Base-by-base conservation (phyloP, 2,329 filamentous ascomycete species). In the Trichoderma sp. region DNA sequence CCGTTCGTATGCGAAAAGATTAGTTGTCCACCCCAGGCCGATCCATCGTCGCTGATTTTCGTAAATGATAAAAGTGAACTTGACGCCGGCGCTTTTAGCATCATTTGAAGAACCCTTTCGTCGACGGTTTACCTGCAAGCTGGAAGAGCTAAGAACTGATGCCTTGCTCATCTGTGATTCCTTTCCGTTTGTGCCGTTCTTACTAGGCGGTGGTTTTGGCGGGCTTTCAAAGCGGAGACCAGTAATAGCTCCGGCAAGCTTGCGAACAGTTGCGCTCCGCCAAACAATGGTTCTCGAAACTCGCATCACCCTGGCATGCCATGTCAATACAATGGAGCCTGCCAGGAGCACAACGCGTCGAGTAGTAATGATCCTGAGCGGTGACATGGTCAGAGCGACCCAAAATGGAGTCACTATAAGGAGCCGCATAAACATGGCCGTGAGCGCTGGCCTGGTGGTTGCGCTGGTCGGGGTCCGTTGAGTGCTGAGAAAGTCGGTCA, bases 11-110 rank as follows among this genome's bases (percentile, higher is more conserved):
- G 93, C 89, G 71, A 99, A 93, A 70, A 99, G 83, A 45, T 90
- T 96, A 2, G 90, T 90, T 0, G 95, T 98, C 94, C 95, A 99
- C 0, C 95, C 95, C 13, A 99, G 86, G 1, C 94, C 94, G 4
- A 99, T 82, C 95, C 95, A 99, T 63, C 95, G 88, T 50, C 95
- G 87, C 78, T 99, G 95, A 73, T 99, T 99, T 78, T 99, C 95
- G 75, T 94, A 98, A 2, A 99, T 85, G 57, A 95, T 94, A 71
- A 99, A 99, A 0, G 95, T 99, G 75, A 99, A 99, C 53, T 93
- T 92, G 15, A 99, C 92, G 1, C 94, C 93, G 0, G 93, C 87
- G 5, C 91, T 90, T 69, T 84, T 84, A n/a, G 79, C 78, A 25
- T 61, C 57, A 3, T 27, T 57, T 9, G n/a, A 22, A 3, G 80